These are phyloP conservation scores for Hygrophoropsis aurantiaca DNA, from an alignment of 768 basidiomycete species.

Conservation along the genomic window DNA sequence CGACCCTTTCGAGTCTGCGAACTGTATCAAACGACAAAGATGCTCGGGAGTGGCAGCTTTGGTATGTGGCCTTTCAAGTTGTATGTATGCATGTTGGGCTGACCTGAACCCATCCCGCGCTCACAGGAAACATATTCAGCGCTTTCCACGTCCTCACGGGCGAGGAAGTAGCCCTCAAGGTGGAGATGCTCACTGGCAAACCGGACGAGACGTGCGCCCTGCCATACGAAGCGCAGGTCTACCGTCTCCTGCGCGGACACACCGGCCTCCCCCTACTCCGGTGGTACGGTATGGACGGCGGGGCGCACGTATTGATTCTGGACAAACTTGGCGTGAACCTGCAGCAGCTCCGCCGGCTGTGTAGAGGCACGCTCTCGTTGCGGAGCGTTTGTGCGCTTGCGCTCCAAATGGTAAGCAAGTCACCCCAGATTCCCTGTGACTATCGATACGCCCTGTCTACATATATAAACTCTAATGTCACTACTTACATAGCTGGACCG, in stretches of 20 bases:
- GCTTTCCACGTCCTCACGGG: conserved; percentile 11
- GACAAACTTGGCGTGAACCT: conserved; percentile 21
- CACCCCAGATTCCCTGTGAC: neutral
- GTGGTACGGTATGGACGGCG: conserved; percentile 13
- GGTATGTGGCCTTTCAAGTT: too few relatives aligned
- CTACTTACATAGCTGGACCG: conserved; percentile 12
- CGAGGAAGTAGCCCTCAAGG: conserved; percentile 17
- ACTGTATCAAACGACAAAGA: neutral
- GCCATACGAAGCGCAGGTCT: too few relatives aligned
- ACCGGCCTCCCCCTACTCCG: conserved; percentile 10
- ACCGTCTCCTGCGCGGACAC: conserved; percentile 10
- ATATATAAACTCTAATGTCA: neutral
- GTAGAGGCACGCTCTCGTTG: conserved; percentile 13
- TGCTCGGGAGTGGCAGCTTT: conserved; percentile 2
- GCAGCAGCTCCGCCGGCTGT: conserved; percentile 10
- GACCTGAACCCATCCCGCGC: too few relatives aligned
- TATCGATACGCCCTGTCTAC: too few relatives aligned
- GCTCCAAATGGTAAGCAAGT: conserved; percentile 18
- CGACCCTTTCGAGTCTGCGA: neutral
- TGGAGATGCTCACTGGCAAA: neutral
- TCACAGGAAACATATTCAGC: conserved; percentile 4
- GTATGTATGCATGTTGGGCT: too few relatives aligned
- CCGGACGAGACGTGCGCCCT: conserved; percentile 1
- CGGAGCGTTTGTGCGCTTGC: conserved; percentile 22
- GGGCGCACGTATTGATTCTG: conserved; percentile 13